Evolutionary conservation across 129 eudicot genomes (phyloP), one percentile per base, ranked within the genome.

Genomic region (Artemisia argyi): DNA sequence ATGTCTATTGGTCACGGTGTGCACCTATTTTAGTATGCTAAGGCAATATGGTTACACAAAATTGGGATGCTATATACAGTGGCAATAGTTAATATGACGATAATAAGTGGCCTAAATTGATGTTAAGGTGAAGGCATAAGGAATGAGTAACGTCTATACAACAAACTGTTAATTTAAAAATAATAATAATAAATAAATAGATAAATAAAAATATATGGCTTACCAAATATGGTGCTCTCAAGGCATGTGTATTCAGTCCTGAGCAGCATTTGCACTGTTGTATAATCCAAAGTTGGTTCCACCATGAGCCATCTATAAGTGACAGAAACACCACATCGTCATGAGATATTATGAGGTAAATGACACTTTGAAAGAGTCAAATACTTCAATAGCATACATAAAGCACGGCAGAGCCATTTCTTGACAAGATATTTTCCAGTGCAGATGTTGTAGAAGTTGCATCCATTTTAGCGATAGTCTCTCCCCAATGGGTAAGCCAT

Each of bases 401-500:
- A 68, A 93, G 98, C 71, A 93, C 95, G 75, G 89, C 98, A 73
- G 98, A 93, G 44, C 92, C 98, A 79, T 93, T 89, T 73, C 69
- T 83, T 5, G 95, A 84, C 71, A 93, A 68, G 46, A 93, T 93
- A 53, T 82, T 77, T 75, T 82, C 89, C 58, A 93, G 83, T 28
- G 83, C 83, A 55, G 88, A 65, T 80, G 98, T 97, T 16, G 97
- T 93, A 80, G 73, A 85, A 66, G 70, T 47, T 54, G 98, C 98
- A 77, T 81, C 92, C 4, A 97, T 89, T n/a, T 71, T 88, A 56
- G 95, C 96, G 52, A 83, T 82, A 60, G 75, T 71, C 80, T 93
- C 98, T 67, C 92, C 97, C 98, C 98, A 89, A 66, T 93, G 98
- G 62, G 98, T 89, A 66, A 93, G 98, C 98, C 98, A 93, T 60